Evolutionary conservation across 164 flowering plant species (phyloP), one percentile per base, ranked within the genome.

Genomic region (Chimonanthus salicifolius): DNA sequence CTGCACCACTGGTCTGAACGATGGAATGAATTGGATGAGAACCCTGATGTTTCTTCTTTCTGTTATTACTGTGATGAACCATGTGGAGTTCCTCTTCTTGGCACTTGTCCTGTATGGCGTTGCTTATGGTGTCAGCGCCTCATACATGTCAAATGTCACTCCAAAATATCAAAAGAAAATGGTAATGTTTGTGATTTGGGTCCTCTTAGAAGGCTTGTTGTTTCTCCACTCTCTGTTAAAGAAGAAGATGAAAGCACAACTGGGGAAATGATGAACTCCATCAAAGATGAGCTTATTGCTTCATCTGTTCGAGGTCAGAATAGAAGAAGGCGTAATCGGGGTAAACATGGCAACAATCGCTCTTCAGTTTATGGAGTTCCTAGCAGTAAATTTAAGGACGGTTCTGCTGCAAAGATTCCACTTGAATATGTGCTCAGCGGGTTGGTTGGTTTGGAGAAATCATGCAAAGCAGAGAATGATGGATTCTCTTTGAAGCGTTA

Each of bases 51-150:
- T 72, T 86, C 88, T 74, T 71, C 90, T 21, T 89, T 87, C 78
- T 91, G 97, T 79, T 82, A 71, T 75, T 88, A 85, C 71, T 91
- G 97, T 77, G 97, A 91, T 75, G 97, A 91, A 75, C 91, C 89
- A n/a, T 91, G 97, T 80, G 88, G 89, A 68, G 80, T 84, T 73
- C 87, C 92, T 76, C 82, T 91, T 70, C 79, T 89, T 62, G 87
- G 82, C 76, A 88, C 83, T 58, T 91, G 90, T 78, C 97, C 97
- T 50, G 80, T 86, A 49, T 91, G 97, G 97, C 82, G 82, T 77
- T 91, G 97, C 75, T 74, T 87, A 72, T 91, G 97, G 97, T 91
- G 97, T 74, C 97, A 91, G 70, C 86, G 92, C 18, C 89, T 87
- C 70, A 83, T 91, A 75, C 97, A 91, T 84, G 94, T 91, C 8